phyloP scores from a whole-genome alignment of 768 basidiomycete species.

The Agaricus blazei region DNA sequence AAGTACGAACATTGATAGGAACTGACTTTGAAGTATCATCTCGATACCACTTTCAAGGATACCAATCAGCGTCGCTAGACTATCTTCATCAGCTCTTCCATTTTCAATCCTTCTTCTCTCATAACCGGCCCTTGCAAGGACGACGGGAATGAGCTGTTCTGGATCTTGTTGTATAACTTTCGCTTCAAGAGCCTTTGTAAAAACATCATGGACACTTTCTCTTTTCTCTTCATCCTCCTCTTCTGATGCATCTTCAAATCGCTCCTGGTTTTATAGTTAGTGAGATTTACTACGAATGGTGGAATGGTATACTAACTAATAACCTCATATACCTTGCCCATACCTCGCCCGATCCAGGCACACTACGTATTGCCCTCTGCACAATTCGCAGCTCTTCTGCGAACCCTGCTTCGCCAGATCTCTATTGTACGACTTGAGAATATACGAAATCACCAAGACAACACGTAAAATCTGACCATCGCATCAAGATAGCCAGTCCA shows the following conservation, averaged over 20 bases:
- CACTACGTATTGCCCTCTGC: slow-evolving; percentile 62
- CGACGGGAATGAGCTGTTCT: slow-evolving; percentile 60
- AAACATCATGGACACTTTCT: slow-evolving; percentile 45
- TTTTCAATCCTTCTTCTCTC: slow-evolving; percentile 51
- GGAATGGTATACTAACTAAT: slow-evolving; percentile 37
- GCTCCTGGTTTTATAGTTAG: not conserved
- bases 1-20: not conserved
- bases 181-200: slow-evolving; percentile 49
- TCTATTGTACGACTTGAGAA: slow-evolving; percentile 23
- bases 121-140: slow-evolving; percentile 60
- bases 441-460: not conserved
- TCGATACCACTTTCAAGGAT: slow-evolving; percentile 61
- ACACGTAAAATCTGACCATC: slow-evolving; percentile 39
- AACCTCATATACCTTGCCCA: slow-evolving; percentile 77
- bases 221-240: slow-evolving; percentile 34
- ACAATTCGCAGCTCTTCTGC: slow-evolving; percentile 38
- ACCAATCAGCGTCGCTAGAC: slow-evolving; percentile 46
- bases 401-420: slow-evolving; percentile 39
- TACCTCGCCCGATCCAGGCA: slow-evolving; percentile 70
- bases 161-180: slow-evolving; percentile 52
- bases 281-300: not conserved
- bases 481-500: slow-evolving; percentile 75
- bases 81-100: slow-evolving; percentile 42
- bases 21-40: slow-evolving; percentile 53
- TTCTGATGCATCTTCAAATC: slow-evolving; percentile 12